These are phyloP conservation scores for Wickerhamomyces mucosus DNA, from an alignment of 805 yeast species.

Conservation along the genomic window DNA sequence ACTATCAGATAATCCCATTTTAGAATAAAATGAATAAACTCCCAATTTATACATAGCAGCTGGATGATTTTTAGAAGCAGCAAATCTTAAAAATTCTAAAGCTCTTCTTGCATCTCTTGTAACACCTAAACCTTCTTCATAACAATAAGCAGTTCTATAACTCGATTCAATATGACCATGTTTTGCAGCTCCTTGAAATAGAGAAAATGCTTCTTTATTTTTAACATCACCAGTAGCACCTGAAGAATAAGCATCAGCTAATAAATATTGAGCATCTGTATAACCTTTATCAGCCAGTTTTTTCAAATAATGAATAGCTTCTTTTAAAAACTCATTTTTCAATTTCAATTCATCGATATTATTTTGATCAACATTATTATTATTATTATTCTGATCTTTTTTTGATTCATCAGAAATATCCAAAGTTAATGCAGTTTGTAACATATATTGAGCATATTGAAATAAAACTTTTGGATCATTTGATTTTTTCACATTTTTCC, in stretches of 20 bases:
- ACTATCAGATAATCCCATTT: constrained; percentile 71
- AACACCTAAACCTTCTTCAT: constrained; percentile 90
- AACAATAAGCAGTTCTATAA: constrained; percentile 83
- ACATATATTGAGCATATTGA: constrained; percentile 84
- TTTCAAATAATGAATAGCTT: constrained; percentile 62
- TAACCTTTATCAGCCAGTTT: constrained; percentile 72
- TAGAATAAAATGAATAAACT: constrained; percentile 69
- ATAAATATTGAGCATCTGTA: constrained; percentile 81
- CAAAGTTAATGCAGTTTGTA: constrained; percentile 71
- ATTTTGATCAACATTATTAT: constrained; percentile 5
- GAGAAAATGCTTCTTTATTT: constrained; percentile 59
- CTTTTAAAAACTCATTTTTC: constrained; percentile 56
- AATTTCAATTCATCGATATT: constrained; percentile 26
- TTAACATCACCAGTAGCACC: constrained; percentile 81
- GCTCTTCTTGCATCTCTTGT: constrained; percentile 83
- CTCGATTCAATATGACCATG: constrained; percentile 90
- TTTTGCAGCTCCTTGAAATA: constrained; percentile 87
- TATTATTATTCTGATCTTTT: constrained; percentile 7
- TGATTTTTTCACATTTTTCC: constrained; percentile 74
- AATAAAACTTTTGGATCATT: constrained; percentile 82
- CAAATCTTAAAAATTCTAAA: constrained; percentile 70
- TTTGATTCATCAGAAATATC: constrained; percentile 15
- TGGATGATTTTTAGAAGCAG: constrained; percentile 87
- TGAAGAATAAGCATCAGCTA: constrained; percentile 84
- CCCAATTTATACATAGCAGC: constrained; percentile 97